A percentile compares a stretch with the other conserved stretches of the same genome.
These are phyloP conservation scores for Knufia petricola DNA, from an alignment of 2,329 filamentous ascomycete species.

Conservation along the genomic window DNA sequence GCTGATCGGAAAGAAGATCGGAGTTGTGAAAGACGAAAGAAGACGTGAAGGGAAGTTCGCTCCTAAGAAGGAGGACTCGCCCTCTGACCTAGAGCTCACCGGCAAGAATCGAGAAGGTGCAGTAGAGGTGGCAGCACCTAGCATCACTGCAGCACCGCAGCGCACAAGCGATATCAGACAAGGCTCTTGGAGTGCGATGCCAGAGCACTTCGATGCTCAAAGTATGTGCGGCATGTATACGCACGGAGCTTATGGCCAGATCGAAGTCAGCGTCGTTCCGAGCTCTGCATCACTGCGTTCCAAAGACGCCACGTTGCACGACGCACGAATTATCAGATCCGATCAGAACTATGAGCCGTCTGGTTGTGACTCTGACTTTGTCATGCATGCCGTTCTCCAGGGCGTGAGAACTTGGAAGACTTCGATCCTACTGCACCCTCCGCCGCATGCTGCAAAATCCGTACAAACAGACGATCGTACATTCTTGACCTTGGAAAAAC, in stretches of 20 bases:
- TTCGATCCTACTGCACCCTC: slow-evolving; percentile 2
- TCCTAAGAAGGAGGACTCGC: not conserved
- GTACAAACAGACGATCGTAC: not conserved
- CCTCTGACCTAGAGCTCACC: not conserved
- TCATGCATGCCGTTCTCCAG: not conserved
- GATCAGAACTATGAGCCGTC: not conserved
- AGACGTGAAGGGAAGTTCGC: not conserved
- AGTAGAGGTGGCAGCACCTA: not conserved
- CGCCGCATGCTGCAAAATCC: not conserved
- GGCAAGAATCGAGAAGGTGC: not conserved
- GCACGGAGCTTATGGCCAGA: not conserved
- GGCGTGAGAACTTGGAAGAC: not conserved
- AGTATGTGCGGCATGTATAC: not conserved
- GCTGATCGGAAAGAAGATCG: slow-evolving; percentile 8
- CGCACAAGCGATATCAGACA: too few relatives aligned
- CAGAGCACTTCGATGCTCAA: not conserved
- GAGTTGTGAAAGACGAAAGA: not conserved
- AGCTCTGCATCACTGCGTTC: not conserved
- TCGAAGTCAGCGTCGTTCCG: not conserved
- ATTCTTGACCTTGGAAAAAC: slow-evolving; percentile 3
- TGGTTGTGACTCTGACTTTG: not conserved
- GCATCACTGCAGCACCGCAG: not conserved
- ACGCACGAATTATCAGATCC: not conserved
- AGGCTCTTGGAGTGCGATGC: not conserved
- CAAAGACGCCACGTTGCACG: not conserved